Percentiles rank a stretch among this genome's conserved stretches.
phyloP scores from a whole-genome alignment of 352 stramenopile genomes.

The Lagenidium giganteum region DNA sequence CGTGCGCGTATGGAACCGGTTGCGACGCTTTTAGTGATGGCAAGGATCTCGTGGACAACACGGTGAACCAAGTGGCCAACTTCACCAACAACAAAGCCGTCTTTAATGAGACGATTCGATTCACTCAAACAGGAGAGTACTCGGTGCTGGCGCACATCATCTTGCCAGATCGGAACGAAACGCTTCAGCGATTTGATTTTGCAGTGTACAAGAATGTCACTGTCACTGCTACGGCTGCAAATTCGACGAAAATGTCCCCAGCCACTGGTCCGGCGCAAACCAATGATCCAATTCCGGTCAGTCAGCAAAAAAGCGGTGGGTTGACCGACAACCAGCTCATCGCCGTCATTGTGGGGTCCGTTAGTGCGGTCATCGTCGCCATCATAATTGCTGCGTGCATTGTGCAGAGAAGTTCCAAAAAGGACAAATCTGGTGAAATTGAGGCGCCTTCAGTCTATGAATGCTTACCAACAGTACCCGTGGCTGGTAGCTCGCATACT shows the following conservation, averaged over 20 bases:
- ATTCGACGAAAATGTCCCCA: not conserved
- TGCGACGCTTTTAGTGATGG: constrained; percentile 23
- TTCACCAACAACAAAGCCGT: constrained; percentile 9
- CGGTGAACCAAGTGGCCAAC: constrained; percentile 17
- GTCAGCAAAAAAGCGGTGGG: too few species aligned
- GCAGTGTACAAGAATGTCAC: constrained; percentile 26
- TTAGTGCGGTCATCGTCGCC: too few species aligned
- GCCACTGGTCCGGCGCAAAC: not conserved
- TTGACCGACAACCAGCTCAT: too few species aligned
- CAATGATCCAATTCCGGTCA: too few species aligned
- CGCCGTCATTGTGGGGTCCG: too few species aligned
- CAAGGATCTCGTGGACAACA: constrained; percentile 14
- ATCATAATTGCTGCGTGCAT: too few species aligned
- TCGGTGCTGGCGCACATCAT: constrained; percentile 28
- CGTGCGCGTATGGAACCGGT: constrained; percentile 21
- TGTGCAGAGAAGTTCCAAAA: too few species aligned
- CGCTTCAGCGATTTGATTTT: constrained; percentile 19
- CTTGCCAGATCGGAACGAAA: constrained; percentile 6
- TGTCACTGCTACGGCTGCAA: not conserved
- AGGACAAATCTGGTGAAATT: too few species aligned
- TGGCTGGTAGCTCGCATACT: too few species aligned
- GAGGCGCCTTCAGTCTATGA: too few species aligned
- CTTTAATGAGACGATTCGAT: constrained; percentile 19
- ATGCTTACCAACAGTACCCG: too few species aligned
- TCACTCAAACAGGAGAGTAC: constrained; percentile 11